Evolutionary conservation across 2,329 filamentous ascomycete species (phyloP).

Genomic region (Penicillium sp.): DNA sequence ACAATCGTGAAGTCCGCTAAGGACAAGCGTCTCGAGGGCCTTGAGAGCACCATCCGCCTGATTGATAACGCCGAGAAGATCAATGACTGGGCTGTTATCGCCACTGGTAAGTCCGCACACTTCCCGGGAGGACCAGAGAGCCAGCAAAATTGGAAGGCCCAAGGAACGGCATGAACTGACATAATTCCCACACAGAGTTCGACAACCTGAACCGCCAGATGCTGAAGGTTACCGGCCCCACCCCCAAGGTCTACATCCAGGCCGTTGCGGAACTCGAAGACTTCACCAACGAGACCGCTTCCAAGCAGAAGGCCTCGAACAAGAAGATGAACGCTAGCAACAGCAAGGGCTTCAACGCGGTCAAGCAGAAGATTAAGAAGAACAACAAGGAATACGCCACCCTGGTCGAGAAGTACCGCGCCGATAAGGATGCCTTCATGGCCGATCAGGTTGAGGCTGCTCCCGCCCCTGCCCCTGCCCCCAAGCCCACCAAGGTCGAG

Average conservation of each 20-base stretch:
- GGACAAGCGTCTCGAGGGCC: conserved; percentile 92
- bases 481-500: conserved; percentile 52
- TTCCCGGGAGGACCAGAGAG: background rate
- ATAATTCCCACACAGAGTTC: conserved; percentile 62
- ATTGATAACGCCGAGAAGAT: conserved; percentile 99
- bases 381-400: conserved; percentile 91
- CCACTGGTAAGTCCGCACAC: conserved; percentile 63
- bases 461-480: conserved; percentile 38
- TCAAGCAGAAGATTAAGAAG: conserved; percentile 98
- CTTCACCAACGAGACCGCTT: conserved; percentile 85
- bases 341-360: conserved; percentile 88
- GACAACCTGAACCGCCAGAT: conserved; percentile 91
- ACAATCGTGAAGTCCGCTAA: conserved; percentile 95
- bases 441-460: conserved; percentile 72
- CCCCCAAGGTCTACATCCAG: conserved; percentile 90
- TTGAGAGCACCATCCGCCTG: conserved; percentile 81
- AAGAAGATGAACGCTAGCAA: conserved; percentile 99
- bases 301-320: conserved; percentile 90
- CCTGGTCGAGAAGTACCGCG: conserved; percentile 83
- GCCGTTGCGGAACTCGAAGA: conserved; percentile 91
- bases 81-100: conserved; percentile 93
- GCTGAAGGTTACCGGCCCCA: conserved; percentile 72
- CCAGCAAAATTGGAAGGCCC: background rate
- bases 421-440: conserved; percentile 84
- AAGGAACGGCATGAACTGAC: conserved; percentile 16